These are phyloP conservation scores for Lasiodiplodia gonubiensis DNA, from an alignment of 2,329 filamentous ascomycete genomes.

Conservation along the genomic window DNA sequence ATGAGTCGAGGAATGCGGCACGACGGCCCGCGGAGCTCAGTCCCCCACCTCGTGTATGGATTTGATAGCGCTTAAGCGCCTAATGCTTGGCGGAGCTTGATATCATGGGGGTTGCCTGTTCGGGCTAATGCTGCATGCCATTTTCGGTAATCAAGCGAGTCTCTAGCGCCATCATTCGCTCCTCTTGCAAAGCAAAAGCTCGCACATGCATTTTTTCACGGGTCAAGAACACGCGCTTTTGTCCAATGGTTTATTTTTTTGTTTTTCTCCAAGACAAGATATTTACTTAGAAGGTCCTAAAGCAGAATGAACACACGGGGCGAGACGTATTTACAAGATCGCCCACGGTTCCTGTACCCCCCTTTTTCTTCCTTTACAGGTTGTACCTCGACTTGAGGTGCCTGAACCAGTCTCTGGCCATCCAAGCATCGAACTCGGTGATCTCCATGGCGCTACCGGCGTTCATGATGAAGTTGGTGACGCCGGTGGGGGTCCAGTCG, in stretches of 20 bases:
- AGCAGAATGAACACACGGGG: not conserved
- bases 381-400: constrained; percentile 39
- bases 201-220: not conserved
- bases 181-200: not conserved
- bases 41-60: not conserved
- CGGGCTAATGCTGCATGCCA: not conserved
- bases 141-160: not conserved
- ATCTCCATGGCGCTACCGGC: constrained; percentile 51
- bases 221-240: not conserved
- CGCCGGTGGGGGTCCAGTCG: constrained; percentile 53
- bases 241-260: not conserved
- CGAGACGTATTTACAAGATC: not conserved
- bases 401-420: constrained; percentile 57
- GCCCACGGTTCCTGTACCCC: not conserved
- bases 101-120: not conserved
- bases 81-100: not conserved
- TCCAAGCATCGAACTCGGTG: constrained; percentile 59
- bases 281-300: not conserved
- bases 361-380: not conserved
- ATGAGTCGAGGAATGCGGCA: not conserved
- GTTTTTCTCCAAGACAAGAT: not conserved
- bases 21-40: not conserved
- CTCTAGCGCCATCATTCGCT: not conserved
- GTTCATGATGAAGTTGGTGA: constrained; percentile 54
- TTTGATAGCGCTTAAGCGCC: not conserved